These are phyloP conservation scores for Mortierella antarctica DNA, from an alignment of 192 early-diverging fungal species.

Conservation along the genomic window DNA sequence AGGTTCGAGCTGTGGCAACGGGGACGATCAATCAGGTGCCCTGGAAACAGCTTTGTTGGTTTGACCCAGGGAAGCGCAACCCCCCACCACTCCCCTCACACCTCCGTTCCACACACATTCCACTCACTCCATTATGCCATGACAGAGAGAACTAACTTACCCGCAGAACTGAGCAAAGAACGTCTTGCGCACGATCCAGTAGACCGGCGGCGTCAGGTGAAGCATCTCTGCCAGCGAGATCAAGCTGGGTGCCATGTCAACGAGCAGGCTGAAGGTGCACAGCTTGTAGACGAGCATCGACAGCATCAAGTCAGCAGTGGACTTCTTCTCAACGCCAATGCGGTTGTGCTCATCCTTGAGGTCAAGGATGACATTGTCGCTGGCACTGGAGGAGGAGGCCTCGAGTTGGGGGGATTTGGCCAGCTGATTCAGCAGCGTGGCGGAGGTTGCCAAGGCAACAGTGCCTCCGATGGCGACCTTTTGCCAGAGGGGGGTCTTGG, in stretches of 20 bases:
- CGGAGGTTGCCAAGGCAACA: constrained; percentile 39
- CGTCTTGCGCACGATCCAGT: constrained; percentile 82
- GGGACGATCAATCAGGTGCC: too few species aligned
- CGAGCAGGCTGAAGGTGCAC: constrained; percentile 73
- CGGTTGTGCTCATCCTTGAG: constrained; percentile 55
- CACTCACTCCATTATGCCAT: not conserved
- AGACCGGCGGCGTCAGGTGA: constrained; percentile 60
- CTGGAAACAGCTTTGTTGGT: too few species aligned
- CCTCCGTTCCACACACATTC: not conserved
- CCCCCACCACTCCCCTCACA: not conserved
- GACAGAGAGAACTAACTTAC: constrained; percentile 43
- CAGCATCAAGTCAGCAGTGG: constrained; percentile 68
- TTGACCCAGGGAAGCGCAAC: not conserved
- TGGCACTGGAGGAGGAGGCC: not conserved
- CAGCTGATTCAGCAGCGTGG: constrained; percentile 42
- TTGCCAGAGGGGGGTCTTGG: constrained; percentile 37
- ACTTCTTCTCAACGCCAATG: constrained; percentile 59
- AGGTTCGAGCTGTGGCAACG: too few species aligned
- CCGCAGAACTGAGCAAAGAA: constrained; percentile 94
- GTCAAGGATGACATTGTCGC: constrained; percentile 22
- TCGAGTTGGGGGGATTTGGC: constrained; percentile 35
- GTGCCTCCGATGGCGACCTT: constrained; percentile 49
- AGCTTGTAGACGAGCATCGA: constrained; percentile 77
- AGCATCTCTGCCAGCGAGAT: constrained; percentile 66
- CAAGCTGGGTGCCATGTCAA: constrained; percentile 65